A percentile compares a stretch with the other conserved stretches of the same genome.
phyloP scores from a whole-genome alignment of 2,329 filamentous ascomycete genomes.

The Aspergillus vadensis region DNA sequence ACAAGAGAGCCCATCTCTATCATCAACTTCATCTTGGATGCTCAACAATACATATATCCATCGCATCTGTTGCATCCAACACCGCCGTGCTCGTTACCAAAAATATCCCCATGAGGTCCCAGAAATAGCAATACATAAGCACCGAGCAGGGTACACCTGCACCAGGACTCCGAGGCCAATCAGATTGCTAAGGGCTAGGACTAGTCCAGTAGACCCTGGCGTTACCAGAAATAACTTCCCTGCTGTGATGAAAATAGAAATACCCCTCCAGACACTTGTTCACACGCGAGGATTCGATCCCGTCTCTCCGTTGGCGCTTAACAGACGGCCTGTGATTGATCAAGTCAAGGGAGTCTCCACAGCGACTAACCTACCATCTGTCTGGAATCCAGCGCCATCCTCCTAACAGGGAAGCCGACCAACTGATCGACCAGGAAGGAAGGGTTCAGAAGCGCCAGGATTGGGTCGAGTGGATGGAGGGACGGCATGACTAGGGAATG shows the following conservation, averaged over 20 bases:
- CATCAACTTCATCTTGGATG: background rate
- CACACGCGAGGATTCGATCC: background rate
- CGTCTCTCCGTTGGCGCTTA: background rate
- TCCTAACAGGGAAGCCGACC: background rate
- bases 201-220: background rate
- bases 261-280: background rate
- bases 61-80: background rate
- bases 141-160: background rate
- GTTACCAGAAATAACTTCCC: slow-evolving; percentile 8
- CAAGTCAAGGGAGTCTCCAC: too few relatives aligned
- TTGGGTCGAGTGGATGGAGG: background rate
- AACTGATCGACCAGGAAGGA: background rate
- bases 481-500: background rate
- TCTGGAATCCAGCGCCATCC: background rate
- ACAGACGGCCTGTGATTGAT: background rate
- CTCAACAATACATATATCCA: slow-evolving; percentile 1
- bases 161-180: background rate
- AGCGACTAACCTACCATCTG: background rate
- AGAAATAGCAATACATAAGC: slow-evolving; percentile 2
- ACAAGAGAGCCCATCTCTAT: too few relatives aligned
- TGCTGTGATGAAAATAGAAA: slow-evolving; percentile 10
- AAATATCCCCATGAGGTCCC: background rate
- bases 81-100: background rate
- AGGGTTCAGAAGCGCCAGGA: background rate
- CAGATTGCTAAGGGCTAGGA: background rate